Evolutionary conservation across 768 basidiomycete genomes (phyloP), one percentile per base, ranked within the genome.

Genomic region (Pleurotus cornucopiae): DNA sequence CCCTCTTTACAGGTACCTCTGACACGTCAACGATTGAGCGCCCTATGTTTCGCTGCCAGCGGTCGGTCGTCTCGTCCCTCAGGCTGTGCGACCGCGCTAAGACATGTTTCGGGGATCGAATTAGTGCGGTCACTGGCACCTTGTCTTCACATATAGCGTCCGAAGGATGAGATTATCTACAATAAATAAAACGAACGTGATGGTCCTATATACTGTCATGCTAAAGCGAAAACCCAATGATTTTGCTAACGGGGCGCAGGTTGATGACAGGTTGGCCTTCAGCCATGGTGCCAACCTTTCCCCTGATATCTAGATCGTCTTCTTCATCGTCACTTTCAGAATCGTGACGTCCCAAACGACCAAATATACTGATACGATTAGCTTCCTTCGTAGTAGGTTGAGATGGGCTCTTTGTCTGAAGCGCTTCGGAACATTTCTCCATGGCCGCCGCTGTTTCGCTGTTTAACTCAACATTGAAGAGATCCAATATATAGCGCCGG

Each of bases 401-500:
- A 5, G 58, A 54, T n/a, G 56, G 54, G 26, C 51, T 54, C 12
- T 49, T 26, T 12, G 78, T 78, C 57, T 77, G 78, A 45, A 90
- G 73, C 7, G 74, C 67, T 41, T 74, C 68, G 1, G 79, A 79
- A 44, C 77, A 80, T 25, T 81, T 81, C 16, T 71, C 72, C 30
- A 94, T 73, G 20, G 75, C 72, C 49, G 71, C 72, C 41, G 87
- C 79, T 38, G 86, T 71, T 41, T 85, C 80, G 39, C 75, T 73
- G 61, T 90, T 83, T 51, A 97, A 71, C 40, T 89, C 86, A 52
- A 95, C 73, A 63, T 88, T 89, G 77, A 99, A 99, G 5, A 98
- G 77, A 57, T 99, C 96, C 58, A 98, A 70, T 60, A 98, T 87
- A 68, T 94, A 98, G 55, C 91, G 81, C 46, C 96, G 85, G 57